A percentile compares a stretch with the other conserved stretches of the same genome.
These are phyloP conservation scores for Neonectria magnoliae DNA, from an alignment of 2,329 filamentous ascomycete species.

Conservation along the genomic window DNA sequence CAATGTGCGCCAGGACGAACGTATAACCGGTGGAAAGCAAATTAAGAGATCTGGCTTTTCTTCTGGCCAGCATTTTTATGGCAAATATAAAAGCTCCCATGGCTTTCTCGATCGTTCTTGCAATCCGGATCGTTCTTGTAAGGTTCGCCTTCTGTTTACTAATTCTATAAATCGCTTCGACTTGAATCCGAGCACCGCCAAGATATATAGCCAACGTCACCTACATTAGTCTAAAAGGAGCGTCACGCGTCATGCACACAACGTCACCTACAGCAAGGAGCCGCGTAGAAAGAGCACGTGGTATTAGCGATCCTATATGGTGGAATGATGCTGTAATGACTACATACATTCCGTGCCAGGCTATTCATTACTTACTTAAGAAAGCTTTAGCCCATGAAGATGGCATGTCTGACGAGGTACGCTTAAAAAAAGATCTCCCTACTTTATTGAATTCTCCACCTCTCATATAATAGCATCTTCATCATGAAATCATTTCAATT, in stretches of 20 bases:
- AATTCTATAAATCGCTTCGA: background rate
- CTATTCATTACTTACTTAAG: background rate
- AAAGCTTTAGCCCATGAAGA: background rate
- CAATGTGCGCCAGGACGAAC: conserved; percentile 11
- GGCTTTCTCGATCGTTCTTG: background rate
- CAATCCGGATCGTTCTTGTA: background rate
- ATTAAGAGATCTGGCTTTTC: background rate
- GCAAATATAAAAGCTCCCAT: background rate
- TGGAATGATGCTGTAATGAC: background rate
- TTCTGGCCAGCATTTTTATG: background rate
- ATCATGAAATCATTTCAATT: conserved; percentile 26
- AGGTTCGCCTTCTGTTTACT: background rate
- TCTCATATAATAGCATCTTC: background rate
- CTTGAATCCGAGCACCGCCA: background rate
- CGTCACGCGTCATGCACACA: background rate
- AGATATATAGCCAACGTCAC: conserved; percentile 3
- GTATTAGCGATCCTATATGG: background rate
- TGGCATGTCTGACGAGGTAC: background rate
- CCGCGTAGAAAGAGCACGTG: background rate
- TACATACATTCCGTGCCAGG: background rate
- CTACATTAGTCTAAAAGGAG: background rate
- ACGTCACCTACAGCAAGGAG: conserved; percentile 1
- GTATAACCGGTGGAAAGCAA: background rate
- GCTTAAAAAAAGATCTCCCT: background rate
- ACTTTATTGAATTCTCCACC: background rate